Conservation (phyloP, 805 yeast genomes). For the Kluyveromyces siamensis region DNA sequence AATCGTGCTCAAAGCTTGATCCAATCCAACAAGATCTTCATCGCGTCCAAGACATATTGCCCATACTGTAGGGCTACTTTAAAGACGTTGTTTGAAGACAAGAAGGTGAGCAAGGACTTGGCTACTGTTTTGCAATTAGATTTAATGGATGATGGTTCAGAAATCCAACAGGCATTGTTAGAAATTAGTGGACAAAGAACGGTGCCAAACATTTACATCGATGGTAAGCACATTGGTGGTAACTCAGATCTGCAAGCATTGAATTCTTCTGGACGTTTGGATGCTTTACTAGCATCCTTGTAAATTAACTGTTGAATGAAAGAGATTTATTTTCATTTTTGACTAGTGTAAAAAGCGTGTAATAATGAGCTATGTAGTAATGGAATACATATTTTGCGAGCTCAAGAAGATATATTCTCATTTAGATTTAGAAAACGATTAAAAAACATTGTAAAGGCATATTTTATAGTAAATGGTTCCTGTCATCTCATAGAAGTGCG, state of each 20-base stretch:
- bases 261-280: conserved; percentile 52
- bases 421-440: not conserved
- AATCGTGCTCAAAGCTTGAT: conserved; percentile 56
- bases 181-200: conserved; percentile 84
- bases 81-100: conserved; percentile 30
- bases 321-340: too few species aligned
- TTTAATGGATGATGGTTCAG: conserved; percentile 63
- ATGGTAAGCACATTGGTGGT: conserved; percentile 92
- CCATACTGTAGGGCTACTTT: conserved; percentile 50
- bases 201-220: conserved; percentile 87
- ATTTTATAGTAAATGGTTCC: not conserved
- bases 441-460: not conserved
- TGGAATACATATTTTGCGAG: not conserved
- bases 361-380: not conserved
- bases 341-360: not conserved
- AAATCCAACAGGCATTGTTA: conserved; percentile 68
- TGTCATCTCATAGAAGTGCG: not conserved
- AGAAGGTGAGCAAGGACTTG: conserved; percentile 36
- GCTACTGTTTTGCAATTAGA: conserved; percentile 34
- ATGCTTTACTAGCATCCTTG: conserved; percentile 21
- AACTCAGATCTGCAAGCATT: conserved; percentile 79
- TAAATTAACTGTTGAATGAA: not conserved
- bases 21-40: conserved; percentile 56
- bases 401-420: not conserved
- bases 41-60: conserved; percentile 76